Percentiles rank a stretch among this genome's conserved stretches.
These are phyloP conservation scores for Apiospora koreana DNA, from an alignment of 2,329 filamentous ascomycete genomes.

Conservation along the genomic window DNA sequence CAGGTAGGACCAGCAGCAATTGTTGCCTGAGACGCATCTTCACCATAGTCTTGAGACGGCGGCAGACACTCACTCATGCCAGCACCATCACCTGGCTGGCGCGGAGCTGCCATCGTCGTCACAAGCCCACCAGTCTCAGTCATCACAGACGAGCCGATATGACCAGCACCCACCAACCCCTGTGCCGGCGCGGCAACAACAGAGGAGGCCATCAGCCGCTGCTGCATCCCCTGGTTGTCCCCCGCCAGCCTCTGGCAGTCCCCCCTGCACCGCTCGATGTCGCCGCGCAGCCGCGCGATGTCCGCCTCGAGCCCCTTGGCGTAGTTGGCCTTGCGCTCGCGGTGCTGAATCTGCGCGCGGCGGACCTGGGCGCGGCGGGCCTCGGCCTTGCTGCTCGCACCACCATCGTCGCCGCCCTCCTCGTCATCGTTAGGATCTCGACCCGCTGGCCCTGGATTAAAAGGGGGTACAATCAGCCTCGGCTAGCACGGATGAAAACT, in stretches of 20 bases:
- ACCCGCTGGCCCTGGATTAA: too few species aligned
- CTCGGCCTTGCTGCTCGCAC: slow-evolving; percentile 48
- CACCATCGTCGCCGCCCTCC: slow-evolving; percentile 17
- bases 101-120: not conserved
- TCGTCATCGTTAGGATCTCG: not conserved
- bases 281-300: slow-evolving; percentile 46
- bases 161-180: not conserved
- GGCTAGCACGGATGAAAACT: too few species aligned
- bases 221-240: slow-evolving; percentile 47
- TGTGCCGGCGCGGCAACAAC: not conserved
- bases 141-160: not conserved
- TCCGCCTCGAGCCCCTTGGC: slow-evolving; percentile 56
- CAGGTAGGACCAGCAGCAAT: not conserved
- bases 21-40: not conserved
- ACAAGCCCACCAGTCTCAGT: not conserved
- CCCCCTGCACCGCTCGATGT: slow-evolving; percentile 44
- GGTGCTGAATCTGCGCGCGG: slow-evolving; percentile 55
- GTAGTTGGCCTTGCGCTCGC: slow-evolving; percentile 58
- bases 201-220: slow-evolving; percentile 27
- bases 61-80: not conserved
- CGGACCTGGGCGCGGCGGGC: slow-evolving; percentile 53
- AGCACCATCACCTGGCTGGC: too few species aligned
- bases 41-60: not conserved
- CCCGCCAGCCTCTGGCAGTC: slow-evolving; percentile 38
- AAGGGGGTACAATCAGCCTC: too few species aligned